Evolutionary conservation across 129 eudicot species (phyloP).

Genomic region (Lonicera japonica): DNA sequence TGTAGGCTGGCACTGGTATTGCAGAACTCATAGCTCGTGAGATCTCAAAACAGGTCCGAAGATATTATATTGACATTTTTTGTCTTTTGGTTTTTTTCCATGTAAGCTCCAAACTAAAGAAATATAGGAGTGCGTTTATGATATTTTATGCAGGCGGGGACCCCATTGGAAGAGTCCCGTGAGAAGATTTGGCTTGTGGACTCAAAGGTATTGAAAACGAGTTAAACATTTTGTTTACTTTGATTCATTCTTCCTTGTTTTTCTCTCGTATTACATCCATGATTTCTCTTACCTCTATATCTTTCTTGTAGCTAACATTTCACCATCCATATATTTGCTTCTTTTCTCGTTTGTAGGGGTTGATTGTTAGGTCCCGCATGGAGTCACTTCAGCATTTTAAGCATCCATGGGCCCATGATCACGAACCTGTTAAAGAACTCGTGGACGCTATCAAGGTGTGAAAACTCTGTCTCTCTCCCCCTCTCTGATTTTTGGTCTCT

Average conservation of each 20-base stretch:
- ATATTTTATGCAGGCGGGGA: slow-evolving; percentile 50
- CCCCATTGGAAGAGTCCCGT: slow-evolving; percentile 80
- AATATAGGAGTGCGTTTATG: slow-evolving; percentile 3
- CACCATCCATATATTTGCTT: too few relatives aligned
- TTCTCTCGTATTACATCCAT: too few relatives aligned
- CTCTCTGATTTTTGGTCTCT: background rate
- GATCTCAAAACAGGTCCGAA: slow-evolving; percentile 86
- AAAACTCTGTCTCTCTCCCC: background rate
- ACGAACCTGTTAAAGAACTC: slow-evolving; percentile 63
- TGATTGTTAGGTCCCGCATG: slow-evolving; percentile 75
- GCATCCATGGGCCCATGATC: slow-evolving; percentile 97
- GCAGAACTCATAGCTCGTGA: slow-evolving; percentile 99
- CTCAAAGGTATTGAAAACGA: slow-evolving; percentile 52
- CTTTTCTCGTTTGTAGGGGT: slow-evolving; percentile 41
- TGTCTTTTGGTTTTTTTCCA: background rate
- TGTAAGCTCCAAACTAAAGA: background rate
- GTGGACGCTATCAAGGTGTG: slow-evolving; percentile 82
- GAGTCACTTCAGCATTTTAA: slow-evolving; percentile 91
- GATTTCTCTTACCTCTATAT: background rate
- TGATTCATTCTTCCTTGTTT: too few relatives aligned
- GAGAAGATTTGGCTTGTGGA: slow-evolving; percentile 88
- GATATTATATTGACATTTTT: background rate
- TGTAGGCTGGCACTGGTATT: slow-evolving; percentile 99
- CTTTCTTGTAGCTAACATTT: background rate
- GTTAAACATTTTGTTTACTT: too few relatives aligned